Conservation (phyloP, 192 early-diverging fungal genomes). For the Podila epigama region DNA sequence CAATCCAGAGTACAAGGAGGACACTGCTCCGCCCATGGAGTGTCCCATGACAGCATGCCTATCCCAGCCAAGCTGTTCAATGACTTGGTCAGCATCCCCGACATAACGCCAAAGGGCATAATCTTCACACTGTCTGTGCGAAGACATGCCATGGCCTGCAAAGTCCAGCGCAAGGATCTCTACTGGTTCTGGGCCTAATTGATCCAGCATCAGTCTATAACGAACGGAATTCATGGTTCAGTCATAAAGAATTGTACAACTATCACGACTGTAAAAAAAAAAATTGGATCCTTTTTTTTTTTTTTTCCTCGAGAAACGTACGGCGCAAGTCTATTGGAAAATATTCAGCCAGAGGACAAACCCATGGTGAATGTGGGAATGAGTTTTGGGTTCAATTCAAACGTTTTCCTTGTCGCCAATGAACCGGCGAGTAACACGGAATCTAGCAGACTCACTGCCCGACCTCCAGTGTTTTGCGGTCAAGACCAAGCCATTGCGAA, state of each 20-base stretch:
- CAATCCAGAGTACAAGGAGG: constrained; percentile 23
- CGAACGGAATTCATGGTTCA: too few species aligned
- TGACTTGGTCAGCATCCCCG: constrained; percentile 32
- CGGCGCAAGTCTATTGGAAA: constrained; percentile 14
- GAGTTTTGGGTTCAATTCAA: too few species aligned
- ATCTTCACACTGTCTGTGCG: constrained; percentile 28
- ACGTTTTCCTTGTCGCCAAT: neutral
- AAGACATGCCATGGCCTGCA: constrained; percentile 41
- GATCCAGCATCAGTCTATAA: constrained; percentile 16
- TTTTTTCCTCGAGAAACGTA: constrained; percentile 6
- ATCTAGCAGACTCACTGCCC: neutral
- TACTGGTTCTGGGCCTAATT: constrained; percentile 33
- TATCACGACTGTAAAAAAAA: neutral
- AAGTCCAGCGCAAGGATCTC: constrained; percentile 37
- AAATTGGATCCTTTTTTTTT: neutral
- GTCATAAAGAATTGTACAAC: too few species aligned
- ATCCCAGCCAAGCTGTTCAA: constrained; percentile 27
- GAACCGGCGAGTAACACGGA: constrained; percentile 32
- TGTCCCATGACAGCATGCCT: constrained; percentile 39
- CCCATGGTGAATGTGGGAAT: neutral
- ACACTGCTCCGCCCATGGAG: constrained; percentile 40
- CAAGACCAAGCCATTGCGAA: constrained; percentile 25
- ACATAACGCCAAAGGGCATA: constrained; percentile 42
- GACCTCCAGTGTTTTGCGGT: constrained; percentile 36
- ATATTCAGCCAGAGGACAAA: neutral